A percentile compares a stretch with the other conserved stretches of the same genome.
phyloP scores from a whole-genome alignment of 1,284 basidiomycete genomes.

The Dichomitus squalens region DNA sequence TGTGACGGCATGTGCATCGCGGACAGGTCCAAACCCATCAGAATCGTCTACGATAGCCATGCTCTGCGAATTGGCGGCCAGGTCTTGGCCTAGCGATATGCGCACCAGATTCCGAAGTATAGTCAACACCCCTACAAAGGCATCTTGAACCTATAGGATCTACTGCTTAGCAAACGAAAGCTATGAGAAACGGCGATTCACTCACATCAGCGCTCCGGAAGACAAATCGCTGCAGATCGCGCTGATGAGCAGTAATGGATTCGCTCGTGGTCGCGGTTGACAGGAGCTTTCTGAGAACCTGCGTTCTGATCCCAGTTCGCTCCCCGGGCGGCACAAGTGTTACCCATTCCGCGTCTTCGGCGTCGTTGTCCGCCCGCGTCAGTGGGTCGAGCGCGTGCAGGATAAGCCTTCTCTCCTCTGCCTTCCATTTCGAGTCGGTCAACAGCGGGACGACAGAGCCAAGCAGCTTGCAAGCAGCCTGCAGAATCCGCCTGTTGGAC shows the following conservation, averaged over 20 bases:
- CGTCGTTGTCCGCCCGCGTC: conserved; percentile 35
- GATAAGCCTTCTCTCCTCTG: conserved; percentile 62
- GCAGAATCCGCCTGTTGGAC: conserved; percentile 59
- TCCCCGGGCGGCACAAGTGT: conserved; percentile 63
- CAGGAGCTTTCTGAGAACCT: conserved; percentile 46
- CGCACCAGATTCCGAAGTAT: conserved; percentile 43
- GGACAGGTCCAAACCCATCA: conserved; percentile 70
- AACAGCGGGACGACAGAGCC: conserved; percentile 45
- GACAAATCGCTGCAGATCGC: conserved; percentile 49
- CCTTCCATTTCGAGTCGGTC: conserved; percentile 52
- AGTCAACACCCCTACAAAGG: conserved; percentile 42
- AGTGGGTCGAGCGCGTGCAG: conserved; percentile 69
- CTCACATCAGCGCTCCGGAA: conserved; percentile 69
- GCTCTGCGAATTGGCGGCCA: neutral
- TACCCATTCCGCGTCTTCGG: conserved; percentile 45
- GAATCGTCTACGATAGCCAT: conserved; percentile 40
- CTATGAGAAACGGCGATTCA: conserved; percentile 12
- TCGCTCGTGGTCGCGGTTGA: conserved; percentile 9
- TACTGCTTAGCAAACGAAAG: neutral
- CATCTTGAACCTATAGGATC: conserved; percentile 54
- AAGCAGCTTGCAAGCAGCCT: conserved; percentile 61
- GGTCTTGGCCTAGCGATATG: conserved; percentile 28
- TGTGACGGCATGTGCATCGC: conserved; percentile 38
- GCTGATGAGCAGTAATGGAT: conserved; percentile 19
- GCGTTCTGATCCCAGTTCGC: conserved; percentile 67